Conservation (phyloP, 345 rosid species). For the Rhizophora apiculata region DNA sequence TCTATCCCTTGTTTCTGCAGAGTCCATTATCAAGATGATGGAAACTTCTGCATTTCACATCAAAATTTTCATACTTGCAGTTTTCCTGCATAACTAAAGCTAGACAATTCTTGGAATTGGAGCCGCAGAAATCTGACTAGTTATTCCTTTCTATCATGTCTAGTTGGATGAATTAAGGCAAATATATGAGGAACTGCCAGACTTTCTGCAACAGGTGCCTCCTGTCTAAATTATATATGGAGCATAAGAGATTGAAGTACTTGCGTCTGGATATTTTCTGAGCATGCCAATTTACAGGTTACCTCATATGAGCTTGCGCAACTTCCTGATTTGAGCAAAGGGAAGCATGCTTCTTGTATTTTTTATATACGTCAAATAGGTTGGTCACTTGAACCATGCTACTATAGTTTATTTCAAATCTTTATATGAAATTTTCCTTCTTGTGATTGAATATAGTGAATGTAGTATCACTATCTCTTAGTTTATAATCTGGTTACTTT, state of each 20-base stretch:
- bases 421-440: neutral
- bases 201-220: conserved; percentile 77
- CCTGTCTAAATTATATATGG: conserved; percentile 16
- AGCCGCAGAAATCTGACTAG: neutral
- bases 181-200: conserved; percentile 90
- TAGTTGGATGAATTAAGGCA: conserved; percentile 95
- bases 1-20: no score
- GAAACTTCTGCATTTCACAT: no score
- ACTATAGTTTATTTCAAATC: neutral
- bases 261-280: conserved; percentile 12
- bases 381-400: conserved; percentile 29
- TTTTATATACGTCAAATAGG: conserved; percentile 90
- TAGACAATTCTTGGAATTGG: neutral
- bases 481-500: neutral
- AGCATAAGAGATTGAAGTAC: conserved; percentile 8
- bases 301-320: conserved; percentile 65
- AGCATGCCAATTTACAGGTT: conserved; percentile 46
- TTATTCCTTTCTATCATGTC: conserved; percentile 11
- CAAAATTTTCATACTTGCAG: no score
- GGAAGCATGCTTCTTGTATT: conserved; percentile 56
- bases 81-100: no score
- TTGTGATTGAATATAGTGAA: neutral
- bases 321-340: conserved; percentile 54
- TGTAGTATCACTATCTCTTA: neutral
- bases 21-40: no score